Percentiles rank a stretch among this genome's conserved stretches.
These are phyloP conservation scores for Protomyces gravidus DNA, from an alignment of 1,139 yeast species.

Conservation along the genomic window DNA sequence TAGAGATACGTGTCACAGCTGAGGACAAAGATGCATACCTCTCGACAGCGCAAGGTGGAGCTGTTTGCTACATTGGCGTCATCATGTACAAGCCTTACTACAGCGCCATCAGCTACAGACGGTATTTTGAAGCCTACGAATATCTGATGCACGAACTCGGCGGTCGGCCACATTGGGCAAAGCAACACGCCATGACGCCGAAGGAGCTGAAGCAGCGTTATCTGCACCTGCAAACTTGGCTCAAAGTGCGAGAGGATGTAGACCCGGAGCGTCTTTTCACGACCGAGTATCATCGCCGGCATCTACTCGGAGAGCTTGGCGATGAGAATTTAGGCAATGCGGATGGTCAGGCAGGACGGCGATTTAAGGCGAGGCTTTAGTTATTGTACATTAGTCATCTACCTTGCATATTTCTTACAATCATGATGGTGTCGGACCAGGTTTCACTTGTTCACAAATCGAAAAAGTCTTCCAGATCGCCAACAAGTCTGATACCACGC, in stretches of 20 bases:
- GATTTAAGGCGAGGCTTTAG: conserved; percentile 19
- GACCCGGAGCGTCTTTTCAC: conserved; percentile 83
- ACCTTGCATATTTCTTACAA: too few relatives aligned
- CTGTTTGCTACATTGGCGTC: conserved; percentile 83
- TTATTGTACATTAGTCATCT: too few relatives aligned
- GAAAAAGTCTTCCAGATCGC: background rate
- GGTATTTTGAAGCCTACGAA: conserved; percentile 85
- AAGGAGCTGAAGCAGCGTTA: conserved; percentile 40
- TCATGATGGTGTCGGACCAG: too few relatives aligned
- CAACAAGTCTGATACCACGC: background rate
- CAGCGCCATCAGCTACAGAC: conserved; percentile 63
- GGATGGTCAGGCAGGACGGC: conserved; percentile 19
- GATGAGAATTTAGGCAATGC: conserved; percentile 2
- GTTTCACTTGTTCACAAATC: too few relatives aligned
- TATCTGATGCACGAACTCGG: conserved; percentile 67
- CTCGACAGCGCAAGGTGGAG: conserved; percentile 44
- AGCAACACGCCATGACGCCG: conserved; percentile 68
- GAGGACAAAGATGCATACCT: conserved; percentile 46
- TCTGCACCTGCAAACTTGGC: conserved; percentile 47
- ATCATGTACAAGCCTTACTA: conserved; percentile 93
- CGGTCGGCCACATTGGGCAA: conserved; percentile 99
- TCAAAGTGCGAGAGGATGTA: conserved; percentile 59
- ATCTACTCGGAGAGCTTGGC: conserved; percentile 12
- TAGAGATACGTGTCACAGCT: conserved; percentile 72
- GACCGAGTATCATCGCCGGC: conserved; percentile 28